phyloP scores from a whole-genome alignment of 164 flowering plant species.

The Taxillus chinensis region DNA sequence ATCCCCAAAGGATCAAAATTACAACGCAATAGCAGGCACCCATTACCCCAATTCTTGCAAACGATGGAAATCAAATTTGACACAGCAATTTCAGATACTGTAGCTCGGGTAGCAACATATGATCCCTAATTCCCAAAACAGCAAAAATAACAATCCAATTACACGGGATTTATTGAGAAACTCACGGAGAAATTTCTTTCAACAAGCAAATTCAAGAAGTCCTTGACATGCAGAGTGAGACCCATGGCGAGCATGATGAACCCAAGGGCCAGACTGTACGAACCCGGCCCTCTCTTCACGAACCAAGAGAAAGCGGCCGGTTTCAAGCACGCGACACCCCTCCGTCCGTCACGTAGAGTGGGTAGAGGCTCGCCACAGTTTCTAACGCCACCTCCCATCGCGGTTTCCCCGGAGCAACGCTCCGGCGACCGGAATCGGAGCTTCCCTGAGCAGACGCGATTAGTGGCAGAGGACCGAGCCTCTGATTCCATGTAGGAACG shows the following conservation, averaged over 20 bases:
- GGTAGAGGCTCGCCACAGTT: conserved; percentile 65
- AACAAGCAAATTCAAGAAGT: conserved; percentile 38
- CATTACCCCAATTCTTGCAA: neutral
- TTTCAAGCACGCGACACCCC: conserved; percentile 58
- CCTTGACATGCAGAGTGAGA: conserved; percentile 57
- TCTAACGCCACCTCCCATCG: conserved; percentile 39
- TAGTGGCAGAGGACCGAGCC: neutral
- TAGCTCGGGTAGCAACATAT: no score
- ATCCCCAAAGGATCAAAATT: neutral
- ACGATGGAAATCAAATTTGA: neutral
- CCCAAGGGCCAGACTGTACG: conserved; percentile 60
- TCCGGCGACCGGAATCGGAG: conserved; percentile 16
- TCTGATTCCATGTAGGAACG: conserved; percentile 3
- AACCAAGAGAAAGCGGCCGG: conserved; percentile 74
- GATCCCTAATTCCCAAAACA: neutral
- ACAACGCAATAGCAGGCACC: neutral
- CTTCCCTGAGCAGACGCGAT: conserved; percentile 12
- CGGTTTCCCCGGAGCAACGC: conserved; percentile 20
- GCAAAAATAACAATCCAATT: no score
- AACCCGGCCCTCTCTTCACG: conserved; percentile 48
- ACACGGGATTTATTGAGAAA: neutral
- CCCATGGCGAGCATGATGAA: conserved; percentile 82
- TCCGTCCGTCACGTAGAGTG: conserved; percentile 63
- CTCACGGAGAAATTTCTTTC: conserved; percentile 69
- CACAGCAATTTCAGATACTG: no score